phyloP scores from a whole-genome alignment of 164 flowering plant species.

The Brasenia schreberi region DNA sequence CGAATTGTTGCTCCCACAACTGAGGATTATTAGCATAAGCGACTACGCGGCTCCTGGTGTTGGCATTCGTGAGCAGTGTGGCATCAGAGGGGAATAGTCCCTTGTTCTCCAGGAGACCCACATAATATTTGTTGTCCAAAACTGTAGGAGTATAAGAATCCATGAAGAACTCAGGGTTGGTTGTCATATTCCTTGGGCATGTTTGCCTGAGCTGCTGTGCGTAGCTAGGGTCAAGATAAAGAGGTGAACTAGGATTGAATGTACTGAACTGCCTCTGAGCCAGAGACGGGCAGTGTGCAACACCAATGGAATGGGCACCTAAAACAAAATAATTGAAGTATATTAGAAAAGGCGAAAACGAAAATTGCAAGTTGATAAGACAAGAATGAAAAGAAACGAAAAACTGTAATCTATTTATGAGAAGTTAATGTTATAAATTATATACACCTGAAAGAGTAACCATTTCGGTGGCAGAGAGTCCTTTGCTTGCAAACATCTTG shows the following conservation, averaged over 20 bases:
- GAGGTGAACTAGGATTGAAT: conserved; percentile 13
- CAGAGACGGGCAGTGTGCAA: conserved; percentile 14
- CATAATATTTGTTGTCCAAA: conserved; percentile 17
- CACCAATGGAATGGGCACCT: conserved; percentile 26
- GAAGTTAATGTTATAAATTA: not conserved
- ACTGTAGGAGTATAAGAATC: conserved; percentile 14
- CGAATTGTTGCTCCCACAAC: conserved; percentile 15
- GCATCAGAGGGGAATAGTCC: conserved; percentile 26
- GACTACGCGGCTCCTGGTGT: conserved; percentile 10
- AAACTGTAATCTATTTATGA: not conserved
- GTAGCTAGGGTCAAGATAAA: conserved; percentile 9
- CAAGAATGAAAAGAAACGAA: not conserved
- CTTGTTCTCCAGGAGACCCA: conserved; percentile 14
- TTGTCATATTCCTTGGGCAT: conserved; percentile 3
- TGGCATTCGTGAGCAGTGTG: conserved; percentile 11
- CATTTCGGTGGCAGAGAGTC: conserved; percentile 15
- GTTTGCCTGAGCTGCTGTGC: conserved; percentile 7
- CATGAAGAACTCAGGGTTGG: conserved; percentile 7
- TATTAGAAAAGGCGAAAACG: not conserved
- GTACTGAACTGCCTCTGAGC: conserved; percentile 11
- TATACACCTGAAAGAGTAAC: conserved; percentile 16
- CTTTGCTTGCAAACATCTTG: conserved; percentile 6
- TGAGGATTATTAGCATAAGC: conserved; percentile 6
- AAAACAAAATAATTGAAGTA: not conserved
- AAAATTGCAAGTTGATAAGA: not conserved